Evolutionary conservation across 345 rosid species (phyloP).

Genomic region (Psidium friedrichsthalianum): DNA sequence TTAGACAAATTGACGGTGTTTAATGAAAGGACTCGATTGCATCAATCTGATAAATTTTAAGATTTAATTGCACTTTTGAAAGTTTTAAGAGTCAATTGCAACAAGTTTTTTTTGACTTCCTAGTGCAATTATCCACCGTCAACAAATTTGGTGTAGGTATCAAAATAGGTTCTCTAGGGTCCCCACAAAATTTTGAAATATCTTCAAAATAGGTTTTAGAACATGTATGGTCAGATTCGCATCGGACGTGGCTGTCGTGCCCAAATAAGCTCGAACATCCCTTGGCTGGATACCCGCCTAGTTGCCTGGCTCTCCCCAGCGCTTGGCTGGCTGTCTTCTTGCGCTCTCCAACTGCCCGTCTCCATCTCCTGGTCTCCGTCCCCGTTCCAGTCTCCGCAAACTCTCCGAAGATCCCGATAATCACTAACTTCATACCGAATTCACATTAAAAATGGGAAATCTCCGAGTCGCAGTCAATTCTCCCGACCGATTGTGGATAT

Average conservation of each 20-base stretch:
- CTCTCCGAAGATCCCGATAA: neutral
- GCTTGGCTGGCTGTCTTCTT: neutral
- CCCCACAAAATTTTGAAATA: neutral
- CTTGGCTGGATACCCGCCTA: neutral
- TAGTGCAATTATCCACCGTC: no score
- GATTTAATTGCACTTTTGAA: no score
- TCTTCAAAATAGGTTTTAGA: neutral
- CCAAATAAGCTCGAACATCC: neutral
- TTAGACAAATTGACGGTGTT: no score
- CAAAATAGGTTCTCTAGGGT: neutral
- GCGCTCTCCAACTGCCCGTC: neutral
- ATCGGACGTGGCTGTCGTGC: neutral
- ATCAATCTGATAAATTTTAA: no score
- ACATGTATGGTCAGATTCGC: neutral
- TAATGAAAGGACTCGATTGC: no score
- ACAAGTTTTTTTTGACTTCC: fast-evolving
- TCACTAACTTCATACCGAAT: neutral
- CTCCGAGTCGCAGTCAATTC: no score
- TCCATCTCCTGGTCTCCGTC: neutral
- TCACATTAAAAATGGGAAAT: no score
- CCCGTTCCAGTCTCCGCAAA: neutral
- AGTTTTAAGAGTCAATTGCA: no score
- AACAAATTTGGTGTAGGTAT: no score
- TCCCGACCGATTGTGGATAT: no score
- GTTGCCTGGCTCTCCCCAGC: neutral